Conservation (phyloP, 1,284 basidiomycete genomes). For the Abortiporus biennis region DNA sequence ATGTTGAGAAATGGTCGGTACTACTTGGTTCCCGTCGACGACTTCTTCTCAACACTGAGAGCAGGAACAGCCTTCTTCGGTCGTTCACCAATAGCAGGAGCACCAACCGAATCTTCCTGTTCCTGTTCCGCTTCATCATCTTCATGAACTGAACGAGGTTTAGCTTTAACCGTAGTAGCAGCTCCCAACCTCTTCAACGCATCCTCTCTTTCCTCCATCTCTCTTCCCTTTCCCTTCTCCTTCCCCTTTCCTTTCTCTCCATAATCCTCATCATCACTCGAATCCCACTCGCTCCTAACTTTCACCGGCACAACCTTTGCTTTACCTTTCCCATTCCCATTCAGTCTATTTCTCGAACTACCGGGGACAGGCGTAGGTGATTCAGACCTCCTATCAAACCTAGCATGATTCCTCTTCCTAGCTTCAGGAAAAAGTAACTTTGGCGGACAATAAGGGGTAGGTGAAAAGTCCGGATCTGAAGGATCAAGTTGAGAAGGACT, state of each 20-base stretch:
- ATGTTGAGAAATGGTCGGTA: not conserved
- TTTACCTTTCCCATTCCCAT: conserved; percentile 2
- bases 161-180: conserved; percentile 1
- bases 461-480: conserved; percentile 47
- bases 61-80: not conserved
- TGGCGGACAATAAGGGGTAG: conserved; percentile 38
- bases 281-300: conserved; percentile 15
- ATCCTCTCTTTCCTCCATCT: not conserved
- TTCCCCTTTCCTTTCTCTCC: not conserved
- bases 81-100: not conserved
- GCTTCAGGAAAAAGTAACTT: conserved; percentile 41
- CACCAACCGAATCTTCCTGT: not conserved
- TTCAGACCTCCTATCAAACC: conserved; percentile 5
- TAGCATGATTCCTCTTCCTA: conserved; percentile 12
- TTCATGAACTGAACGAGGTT: too few species aligned
- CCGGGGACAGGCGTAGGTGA: conserved; percentile 5
- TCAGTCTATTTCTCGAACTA: conserved; percentile 7
- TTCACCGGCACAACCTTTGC: conserved; percentile 6
- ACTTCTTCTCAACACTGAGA: not conserved
- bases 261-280: conserved; percentile 17
- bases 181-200: conserved; percentile 2
- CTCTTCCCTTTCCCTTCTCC: not conserved
- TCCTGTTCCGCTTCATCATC: not conserved
- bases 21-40: not conserved
- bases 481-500: conserved; percentile 38